These are phyloP conservation scores for Cairneyella variabilis DNA, from an alignment of 495 filamentous ascomycete species.

Conservation along the genomic window DNA sequence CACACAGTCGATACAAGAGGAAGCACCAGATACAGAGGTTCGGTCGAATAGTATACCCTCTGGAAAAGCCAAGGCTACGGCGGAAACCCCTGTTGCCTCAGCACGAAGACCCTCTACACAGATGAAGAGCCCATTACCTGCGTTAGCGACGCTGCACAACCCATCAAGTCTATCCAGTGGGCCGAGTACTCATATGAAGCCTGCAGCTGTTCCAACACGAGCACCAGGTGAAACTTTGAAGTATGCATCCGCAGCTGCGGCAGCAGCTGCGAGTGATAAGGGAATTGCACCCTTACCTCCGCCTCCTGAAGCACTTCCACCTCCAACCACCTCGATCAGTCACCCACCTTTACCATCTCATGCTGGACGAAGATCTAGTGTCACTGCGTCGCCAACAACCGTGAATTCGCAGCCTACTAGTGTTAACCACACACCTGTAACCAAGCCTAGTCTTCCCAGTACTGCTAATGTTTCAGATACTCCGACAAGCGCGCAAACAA, in stretches of 20 bases:
- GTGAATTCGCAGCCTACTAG: conserved; percentile 48
- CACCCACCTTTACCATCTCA: conserved; percentile 27
- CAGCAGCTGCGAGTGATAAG: conserved; percentile 80
- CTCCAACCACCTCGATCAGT: conserved; percentile 8
- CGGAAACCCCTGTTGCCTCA: conserved; percentile 43
- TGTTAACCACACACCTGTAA: conserved; percentile 30
- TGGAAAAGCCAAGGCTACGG: conserved; percentile 45
- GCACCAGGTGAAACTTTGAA: conserved; percentile 87
- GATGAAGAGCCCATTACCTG: conserved; percentile 88
- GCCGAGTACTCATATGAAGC: conserved; percentile 74
- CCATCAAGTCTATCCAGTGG: conserved; percentile 51
- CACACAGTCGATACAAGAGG: conserved; percentile 87
- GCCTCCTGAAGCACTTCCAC: conserved; percentile 24
- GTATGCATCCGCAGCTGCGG: conserved; percentile 94
- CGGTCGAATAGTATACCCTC: conserved; percentile 42
- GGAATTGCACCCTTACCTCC: conserved; percentile 48
- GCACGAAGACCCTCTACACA: conserved; percentile 81
- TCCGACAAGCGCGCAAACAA: conserved; percentile 34
- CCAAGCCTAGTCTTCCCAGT: conserved; percentile 37
- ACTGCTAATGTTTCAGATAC: conserved; percentile 26
- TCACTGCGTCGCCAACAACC: conserved; percentile 50
- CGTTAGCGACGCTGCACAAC: conserved; percentile 78
- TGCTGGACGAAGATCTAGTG: conserved; percentile 30
- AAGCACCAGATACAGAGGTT: conserved; percentile 61
- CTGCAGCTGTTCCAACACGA: conserved; percentile 79